phyloP scores from a whole-genome alignment of 2,329 filamentous ascomycete genomes.

The Diaporthe vexans region DNA sequence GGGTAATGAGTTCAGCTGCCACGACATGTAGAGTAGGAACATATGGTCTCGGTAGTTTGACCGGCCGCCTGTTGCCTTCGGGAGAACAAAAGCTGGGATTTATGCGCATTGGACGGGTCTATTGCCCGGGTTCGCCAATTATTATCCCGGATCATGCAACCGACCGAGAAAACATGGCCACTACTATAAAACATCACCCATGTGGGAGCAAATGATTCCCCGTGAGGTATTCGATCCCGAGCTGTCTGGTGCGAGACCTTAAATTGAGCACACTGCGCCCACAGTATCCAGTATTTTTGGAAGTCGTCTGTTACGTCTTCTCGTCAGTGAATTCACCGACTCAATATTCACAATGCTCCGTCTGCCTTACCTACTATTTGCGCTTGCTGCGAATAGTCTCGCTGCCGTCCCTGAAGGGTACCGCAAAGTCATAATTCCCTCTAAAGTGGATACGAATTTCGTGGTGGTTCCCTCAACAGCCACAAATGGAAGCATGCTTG shows the following conservation, averaged over 20 bases:
- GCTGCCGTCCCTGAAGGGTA: conserved; percentile 55
- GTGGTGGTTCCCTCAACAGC: conserved; percentile 54
- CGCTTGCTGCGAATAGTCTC: conserved; percentile 44
- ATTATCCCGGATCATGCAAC: background rate
- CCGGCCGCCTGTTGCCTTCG: background rate
- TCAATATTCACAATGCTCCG: background rate
- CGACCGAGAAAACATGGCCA: too few relatives aligned
- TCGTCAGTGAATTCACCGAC: background rate
- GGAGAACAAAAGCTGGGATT: background rate
- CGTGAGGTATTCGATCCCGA: background rate
- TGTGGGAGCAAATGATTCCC: background rate
- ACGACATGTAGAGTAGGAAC: background rate
- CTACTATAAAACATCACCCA: too few relatives aligned
- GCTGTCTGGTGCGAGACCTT: background rate
- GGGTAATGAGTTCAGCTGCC: background rate
- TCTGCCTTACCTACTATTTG: background rate
- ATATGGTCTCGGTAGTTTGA: background rate
- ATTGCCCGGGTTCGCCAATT: too few relatives aligned
- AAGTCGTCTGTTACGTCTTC: too few relatives aligned
- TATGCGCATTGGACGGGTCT: background rate
- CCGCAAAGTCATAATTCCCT: conserved; percentile 56
- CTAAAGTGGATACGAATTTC: conserved; percentile 56
- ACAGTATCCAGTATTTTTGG: too few relatives aligned
- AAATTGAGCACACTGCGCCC: background rate
- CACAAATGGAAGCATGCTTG: conserved; percentile 46